Evolutionary conservation across 345 rosid species (phyloP), one percentile per base, ranked within the genome.

Genomic region (Isatis tinctoria): DNA sequence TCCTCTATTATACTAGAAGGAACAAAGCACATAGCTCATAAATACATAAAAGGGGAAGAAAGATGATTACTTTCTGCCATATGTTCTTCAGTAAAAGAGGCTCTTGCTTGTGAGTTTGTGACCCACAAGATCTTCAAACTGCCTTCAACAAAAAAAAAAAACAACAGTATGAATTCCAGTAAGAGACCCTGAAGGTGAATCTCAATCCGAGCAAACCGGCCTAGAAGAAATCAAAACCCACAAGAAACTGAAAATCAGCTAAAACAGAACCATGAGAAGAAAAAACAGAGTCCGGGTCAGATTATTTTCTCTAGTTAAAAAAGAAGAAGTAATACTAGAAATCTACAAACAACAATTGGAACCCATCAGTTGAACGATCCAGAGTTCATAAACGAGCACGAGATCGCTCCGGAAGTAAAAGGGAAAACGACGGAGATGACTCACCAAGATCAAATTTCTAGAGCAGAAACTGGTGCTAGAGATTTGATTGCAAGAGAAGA

Each of bases 31-130:
- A 26, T 13, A 49, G 32, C 35, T 48, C 26, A 74, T 5, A 52
- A 10, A 28, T 35, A 18, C 39, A 47, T 12, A 58, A 32, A 18
- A 20, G 41, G 56, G 37, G 57, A 53, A 7, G 24, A 3, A 75
- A 69, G 58, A 63, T 61, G n/a, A 64, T 75, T 77, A 77, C 80
- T 77, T 77, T 71, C 76, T 3, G 17, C 73, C 80, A 77, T 77
- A 53, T 3, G 51, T 47, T 47, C 39, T 69, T 57, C 6, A 8
- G 60, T 53, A 49, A 47, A 60, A 1, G 44, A 49, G 53, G n/a
- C 73, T 59, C 62, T 27, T 58, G 60, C 30, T 27, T 17, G 18
- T 39, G 62, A 48, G 40, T 37, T 35, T 24, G 11, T 49, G 33
- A 62, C 44, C 10, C 36, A 52, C 58, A 33, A 61, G 66, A 76